Conservation (phyloP, 176 grass and related monocot species). For the Carex kokanica region DNA sequence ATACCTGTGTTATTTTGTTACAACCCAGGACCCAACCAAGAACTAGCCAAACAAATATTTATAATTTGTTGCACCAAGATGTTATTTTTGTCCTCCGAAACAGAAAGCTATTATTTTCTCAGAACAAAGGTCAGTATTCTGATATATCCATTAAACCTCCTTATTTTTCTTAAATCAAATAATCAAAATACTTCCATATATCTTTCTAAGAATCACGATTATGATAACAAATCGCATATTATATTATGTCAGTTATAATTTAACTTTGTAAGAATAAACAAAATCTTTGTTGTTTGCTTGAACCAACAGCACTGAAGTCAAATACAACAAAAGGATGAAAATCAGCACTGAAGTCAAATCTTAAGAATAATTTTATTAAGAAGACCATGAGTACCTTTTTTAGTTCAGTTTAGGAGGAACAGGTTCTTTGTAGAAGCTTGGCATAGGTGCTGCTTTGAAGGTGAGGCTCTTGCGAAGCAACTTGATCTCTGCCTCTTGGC, state of each 20-base stretch:
- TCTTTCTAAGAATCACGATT: not conserved
- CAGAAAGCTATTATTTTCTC: not conserved
- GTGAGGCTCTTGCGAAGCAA: constrained; percentile 87
- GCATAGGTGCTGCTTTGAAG: constrained; percentile 93
- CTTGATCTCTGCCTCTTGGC: constrained; percentile 94
- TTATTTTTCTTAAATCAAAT: not conserved
- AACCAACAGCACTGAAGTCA: not conserved
- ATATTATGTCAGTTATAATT: not conserved
- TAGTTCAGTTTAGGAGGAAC: constrained; percentile 73
- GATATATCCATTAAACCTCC: not conserved
- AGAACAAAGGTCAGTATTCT: not conserved
- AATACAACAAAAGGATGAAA: not conserved
- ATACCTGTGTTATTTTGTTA: not conserved
- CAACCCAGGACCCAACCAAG: not conserved
- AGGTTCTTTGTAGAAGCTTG: constrained; percentile 93
- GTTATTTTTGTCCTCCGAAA: too few species aligned
- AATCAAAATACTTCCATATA: not conserved
- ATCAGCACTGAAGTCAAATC: not conserved
- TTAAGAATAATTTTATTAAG: not conserved
- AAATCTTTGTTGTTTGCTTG: not conserved
- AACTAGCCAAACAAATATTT: not conserved
- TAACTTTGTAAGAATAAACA: not conserved
- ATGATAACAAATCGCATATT: not conserved
- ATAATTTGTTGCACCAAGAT: not conserved
- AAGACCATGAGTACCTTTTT: constrained; percentile 65